These are phyloP conservation scores for Kuraishia ogatae DNA, from an alignment of 805 yeast species.

Conservation along the genomic window DNA sequence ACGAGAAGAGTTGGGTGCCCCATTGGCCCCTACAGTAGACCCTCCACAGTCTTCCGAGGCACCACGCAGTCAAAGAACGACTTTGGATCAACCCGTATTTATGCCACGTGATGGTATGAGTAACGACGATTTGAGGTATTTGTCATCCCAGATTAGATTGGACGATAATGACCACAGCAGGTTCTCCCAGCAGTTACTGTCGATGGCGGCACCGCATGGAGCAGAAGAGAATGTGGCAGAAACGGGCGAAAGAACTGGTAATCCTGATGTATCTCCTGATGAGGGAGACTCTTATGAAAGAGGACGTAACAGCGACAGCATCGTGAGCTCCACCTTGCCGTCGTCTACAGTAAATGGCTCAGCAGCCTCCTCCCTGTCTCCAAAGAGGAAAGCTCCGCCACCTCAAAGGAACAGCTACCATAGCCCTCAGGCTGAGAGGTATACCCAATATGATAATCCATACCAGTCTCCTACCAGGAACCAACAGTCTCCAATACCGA, in stretches of 20 bases:
- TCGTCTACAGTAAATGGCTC: not conserved
- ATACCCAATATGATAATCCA: not conserved
- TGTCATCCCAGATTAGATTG: not conserved
- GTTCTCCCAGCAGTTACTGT: not conserved
- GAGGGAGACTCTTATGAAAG: not conserved
- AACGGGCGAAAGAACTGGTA: not conserved
- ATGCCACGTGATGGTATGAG: not conserved
- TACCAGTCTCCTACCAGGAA: not conserved
- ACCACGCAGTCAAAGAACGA: not conserved
- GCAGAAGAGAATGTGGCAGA: not conserved
- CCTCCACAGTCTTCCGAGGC: not conserved
- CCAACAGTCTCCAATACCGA: not conserved
- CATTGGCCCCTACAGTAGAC: too few species aligned
- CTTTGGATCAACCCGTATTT: not conserved
- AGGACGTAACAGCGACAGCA: not conserved
- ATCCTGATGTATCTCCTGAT: not conserved
- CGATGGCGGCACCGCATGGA: not conserved
- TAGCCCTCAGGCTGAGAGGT: not conserved
- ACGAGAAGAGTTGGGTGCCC: too few species aligned
- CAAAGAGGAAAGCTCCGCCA: not conserved
- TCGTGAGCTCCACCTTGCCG: not conserved
- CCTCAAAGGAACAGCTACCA: not conserved
- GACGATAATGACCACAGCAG: not conserved
- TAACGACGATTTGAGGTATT: not conserved
- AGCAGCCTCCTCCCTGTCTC: not conserved